Evolutionary conservation across 139 green algal genomes (phyloP).

Genomic region (Chara braunii): DNA sequence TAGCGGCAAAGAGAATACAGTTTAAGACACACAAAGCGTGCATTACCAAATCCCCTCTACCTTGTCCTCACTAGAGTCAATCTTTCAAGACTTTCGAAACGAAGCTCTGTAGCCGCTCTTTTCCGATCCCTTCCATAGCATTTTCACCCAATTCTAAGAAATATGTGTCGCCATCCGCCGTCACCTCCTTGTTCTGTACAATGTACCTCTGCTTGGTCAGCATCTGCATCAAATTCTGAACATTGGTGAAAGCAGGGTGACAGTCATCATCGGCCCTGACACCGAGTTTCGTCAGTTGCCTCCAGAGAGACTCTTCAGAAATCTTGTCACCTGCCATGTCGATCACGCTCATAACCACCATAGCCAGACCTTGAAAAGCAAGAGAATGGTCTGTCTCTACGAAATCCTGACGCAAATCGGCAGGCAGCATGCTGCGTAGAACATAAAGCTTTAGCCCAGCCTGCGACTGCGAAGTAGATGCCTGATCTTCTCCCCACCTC

Average conservation of each 20-base stretch:
- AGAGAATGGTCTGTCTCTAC: constrained; percentile 6
- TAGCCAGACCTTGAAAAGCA: constrained; percentile 2
- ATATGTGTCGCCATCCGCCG: background rate
- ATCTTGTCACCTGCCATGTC: constrained; percentile 4
- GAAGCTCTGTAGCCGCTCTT: constrained; percentile 8
- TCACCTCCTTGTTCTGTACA: constrained; percentile 1
- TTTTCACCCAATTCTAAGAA: constrained; percentile 8
- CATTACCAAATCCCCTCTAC: too few species aligned
- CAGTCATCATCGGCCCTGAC: constrained; percentile 3
- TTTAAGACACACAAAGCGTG: too few species aligned
- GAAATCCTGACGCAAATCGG: constrained; percentile 10
- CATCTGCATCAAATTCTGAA: background rate
- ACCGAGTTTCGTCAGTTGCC: constrained; percentile 8
- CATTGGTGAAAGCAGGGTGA: constrained; percentile 27
- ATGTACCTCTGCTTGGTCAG: constrained; percentile 28
- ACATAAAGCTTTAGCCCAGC: constrained; percentile 15
- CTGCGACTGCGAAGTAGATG: background rate
- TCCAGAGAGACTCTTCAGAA: too few species aligned
- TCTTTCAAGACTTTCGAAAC: background rate
- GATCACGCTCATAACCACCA: constrained; percentile 23
- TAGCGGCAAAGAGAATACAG: too few species aligned
- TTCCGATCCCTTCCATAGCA: background rate
- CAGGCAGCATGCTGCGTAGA: constrained; percentile 21
- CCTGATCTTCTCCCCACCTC: background rate
- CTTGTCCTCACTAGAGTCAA: too few species aligned